Evolutionary conservation across 805 yeast genomes (phyloP).

Genomic region (Hanseniaspora nectarophila): DNA sequence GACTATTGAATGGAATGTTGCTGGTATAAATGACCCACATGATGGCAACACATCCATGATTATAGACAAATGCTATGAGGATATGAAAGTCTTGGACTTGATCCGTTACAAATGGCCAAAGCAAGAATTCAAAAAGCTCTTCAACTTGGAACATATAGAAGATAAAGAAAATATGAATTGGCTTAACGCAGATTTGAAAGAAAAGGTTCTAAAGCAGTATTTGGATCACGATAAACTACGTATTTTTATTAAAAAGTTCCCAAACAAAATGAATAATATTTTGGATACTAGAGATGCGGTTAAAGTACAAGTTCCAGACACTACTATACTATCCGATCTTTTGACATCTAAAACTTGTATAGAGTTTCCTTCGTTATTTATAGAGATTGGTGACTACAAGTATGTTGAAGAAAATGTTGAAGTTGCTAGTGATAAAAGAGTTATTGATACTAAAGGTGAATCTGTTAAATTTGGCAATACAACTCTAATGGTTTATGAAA

Average conservation of each 20-base stretch:
- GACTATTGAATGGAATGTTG: conserved; percentile 65
- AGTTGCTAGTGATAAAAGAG: conserved; percentile 17
- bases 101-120: not conserved
- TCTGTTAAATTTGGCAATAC: not conserved
- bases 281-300: conserved; percentile 32
- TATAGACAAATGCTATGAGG: conserved; percentile 5
- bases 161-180: conserved; percentile 18
- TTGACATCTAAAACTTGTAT: conserved; percentile 50
- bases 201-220: conserved; percentile 2
- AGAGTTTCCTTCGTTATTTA: conserved; percentile 64
- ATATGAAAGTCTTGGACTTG: conserved; percentile 2
- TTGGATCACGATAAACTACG: conserved; percentile 17
- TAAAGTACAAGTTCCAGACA: conserved; percentile 26
- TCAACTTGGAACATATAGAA: not conserved
- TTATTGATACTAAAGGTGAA: not conserved
- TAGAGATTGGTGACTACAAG: conserved; percentile 26
- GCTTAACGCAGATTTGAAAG: conserved; percentile 17
- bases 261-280: conserved; percentile 24
- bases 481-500: not conserved
- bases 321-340: conserved; percentile 34
- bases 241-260: conserved; percentile 26
- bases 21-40: conserved; percentile 23
- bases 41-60: conserved; percentile 14
- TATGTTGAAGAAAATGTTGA: conserved; percentile 24
- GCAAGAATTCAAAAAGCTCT: not conserved